Conservation (phyloP, 306 rosid genomes). For the Canavalia gladiata region DNA sequence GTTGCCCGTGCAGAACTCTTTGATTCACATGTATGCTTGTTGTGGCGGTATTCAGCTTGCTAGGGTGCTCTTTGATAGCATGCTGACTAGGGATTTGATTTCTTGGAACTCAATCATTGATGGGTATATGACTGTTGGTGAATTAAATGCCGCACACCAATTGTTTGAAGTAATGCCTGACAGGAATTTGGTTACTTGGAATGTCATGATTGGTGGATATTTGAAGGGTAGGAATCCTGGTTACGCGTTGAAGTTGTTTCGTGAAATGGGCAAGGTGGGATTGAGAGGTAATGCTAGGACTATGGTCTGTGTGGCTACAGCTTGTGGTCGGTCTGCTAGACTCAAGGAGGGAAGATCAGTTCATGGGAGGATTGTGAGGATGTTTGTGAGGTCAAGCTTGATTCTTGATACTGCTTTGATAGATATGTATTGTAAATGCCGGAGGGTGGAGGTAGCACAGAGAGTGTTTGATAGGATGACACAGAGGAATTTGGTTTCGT, state of each 20-base stretch:
- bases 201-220: conserved; percentile 68
- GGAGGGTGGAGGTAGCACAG: conserved; percentile 57
- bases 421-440: conserved; percentile 78
- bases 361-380: conserved; percentile 68
- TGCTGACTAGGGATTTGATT: conserved; percentile 61
- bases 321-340: conserved; percentile 72
- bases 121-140: conserved; percentile 53
- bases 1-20: conserved; percentile 66
- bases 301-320: conserved; percentile 62
- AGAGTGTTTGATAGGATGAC: conserved; percentile 59
- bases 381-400: conserved; percentile 45
- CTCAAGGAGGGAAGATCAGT: conserved; percentile 76
- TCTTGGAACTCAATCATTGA: conserved; percentile 76
- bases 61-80: conserved; percentile 60
- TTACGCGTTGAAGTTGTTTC: conserved; percentile 67
- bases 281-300: conserved; percentile 62
- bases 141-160: conserved; percentile 55
- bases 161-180: conserved; percentile 72
- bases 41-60: conserved; percentile 60
- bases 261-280: conserved; percentile 64
- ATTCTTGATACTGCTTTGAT: conserved; percentile 68
- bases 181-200: conserved; percentile 74
- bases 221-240: conserved; percentile 73
- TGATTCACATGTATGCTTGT: conserved; percentile 71
- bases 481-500: conserved; percentile 64